phyloP scores from a whole-genome alignment of 2,329 filamentous ascomycete species.

The Parafenestella ontariensis region DNA sequence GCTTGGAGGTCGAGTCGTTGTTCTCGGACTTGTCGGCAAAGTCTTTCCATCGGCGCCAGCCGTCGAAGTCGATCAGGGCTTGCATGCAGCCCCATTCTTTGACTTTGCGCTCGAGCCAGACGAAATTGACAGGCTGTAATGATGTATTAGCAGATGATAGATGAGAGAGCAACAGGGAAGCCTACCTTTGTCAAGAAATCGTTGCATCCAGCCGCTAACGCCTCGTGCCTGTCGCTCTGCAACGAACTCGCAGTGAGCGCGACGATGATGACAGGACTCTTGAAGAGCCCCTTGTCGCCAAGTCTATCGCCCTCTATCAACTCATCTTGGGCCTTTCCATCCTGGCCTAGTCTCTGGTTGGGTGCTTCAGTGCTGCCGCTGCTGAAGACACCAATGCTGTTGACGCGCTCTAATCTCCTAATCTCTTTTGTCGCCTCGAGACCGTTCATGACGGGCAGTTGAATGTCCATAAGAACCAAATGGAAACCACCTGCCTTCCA shows the following conservation, averaged over 20 bases:
- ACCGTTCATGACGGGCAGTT: constrained; percentile 95
- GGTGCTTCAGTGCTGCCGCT: constrained; percentile 55
- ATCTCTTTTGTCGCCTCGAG: constrained; percentile 96
- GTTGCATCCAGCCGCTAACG: constrained; percentile 93
- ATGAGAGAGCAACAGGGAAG: background rate
- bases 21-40: constrained; percentile 57
- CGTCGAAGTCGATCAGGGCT: constrained; percentile 96
- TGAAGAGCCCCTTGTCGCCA: constrained; percentile 74
- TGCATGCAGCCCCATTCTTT: constrained; percentile 99
- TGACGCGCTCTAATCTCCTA: constrained; percentile 83
- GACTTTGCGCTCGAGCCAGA: constrained; percentile 96
- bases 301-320: constrained; percentile 71
- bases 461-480: constrained; percentile 97
- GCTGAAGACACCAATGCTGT: constrained; percentile 89
- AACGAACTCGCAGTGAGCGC: constrained; percentile 92
- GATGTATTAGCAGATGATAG: constrained; percentile 23
- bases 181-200: constrained; percentile 96
- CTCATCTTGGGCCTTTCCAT: constrained; percentile 44
- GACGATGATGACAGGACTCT: constrained; percentile 97
- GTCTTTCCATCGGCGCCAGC: constrained; percentile 97
- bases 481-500: constrained; percentile 95
- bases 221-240: constrained; percentile 94
- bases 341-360: constrained; percentile 45
- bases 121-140: constrained; percentile 87
- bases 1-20: constrained; percentile 43